Evolutionary conservation across 2,329 filamentous ascomycete species (phyloP).

Genomic region (Aspergillus niger): DNA sequence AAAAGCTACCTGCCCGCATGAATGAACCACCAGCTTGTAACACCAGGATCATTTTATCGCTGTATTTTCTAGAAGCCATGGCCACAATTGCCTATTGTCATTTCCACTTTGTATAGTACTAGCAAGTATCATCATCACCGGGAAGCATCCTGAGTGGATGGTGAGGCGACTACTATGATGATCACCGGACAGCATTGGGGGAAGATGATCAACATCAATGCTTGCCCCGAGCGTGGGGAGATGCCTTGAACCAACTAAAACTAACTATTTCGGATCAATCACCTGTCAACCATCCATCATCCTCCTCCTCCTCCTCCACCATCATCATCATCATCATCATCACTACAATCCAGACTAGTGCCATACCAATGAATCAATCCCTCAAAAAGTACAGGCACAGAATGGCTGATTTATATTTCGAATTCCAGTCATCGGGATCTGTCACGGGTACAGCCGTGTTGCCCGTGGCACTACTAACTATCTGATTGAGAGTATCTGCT

Average conservation of each 20-base stretch:
- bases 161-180: constrained; percentile 1
- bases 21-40: not conserved
- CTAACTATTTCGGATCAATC: not conserved
- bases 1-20: not conserved
- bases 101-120: no score
- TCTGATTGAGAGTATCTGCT: no score
- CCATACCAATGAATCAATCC: not conserved
- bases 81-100: not conserved
- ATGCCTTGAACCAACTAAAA: no score
- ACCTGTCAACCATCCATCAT: not conserved
- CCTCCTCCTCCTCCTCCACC: not conserved
- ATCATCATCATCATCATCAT: no score
- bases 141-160: not conserved
- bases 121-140: no score
- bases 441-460: not conserved
- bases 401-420: not conserved
- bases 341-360: not conserved
- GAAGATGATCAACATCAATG: not conserved
- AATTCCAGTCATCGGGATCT: not conserved
- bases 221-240: not conserved
- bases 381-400: not conserved
- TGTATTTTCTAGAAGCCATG: not conserved
- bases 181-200: constrained; percentile 10
- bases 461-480: not conserved
- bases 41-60: not conserved